Base-by-base conservation (phyloP, 1,139 yeast genomes). In the Saccharomyces hybrid region DNA sequence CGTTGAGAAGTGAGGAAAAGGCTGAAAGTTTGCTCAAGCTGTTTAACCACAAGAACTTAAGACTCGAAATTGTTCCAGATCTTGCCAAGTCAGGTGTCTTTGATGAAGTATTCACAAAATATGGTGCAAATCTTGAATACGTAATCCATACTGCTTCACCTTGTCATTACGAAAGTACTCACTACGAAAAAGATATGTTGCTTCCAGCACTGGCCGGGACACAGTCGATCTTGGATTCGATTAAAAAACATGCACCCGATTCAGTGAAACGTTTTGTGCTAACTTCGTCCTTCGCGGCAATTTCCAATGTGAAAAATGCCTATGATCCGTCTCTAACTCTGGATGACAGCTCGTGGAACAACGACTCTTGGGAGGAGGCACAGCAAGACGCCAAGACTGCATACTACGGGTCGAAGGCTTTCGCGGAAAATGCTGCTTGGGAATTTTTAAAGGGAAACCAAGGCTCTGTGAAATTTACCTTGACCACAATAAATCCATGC, bases 251-350 rank as follows among this genome's bases (percentile, higher is more conserved):
- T 57, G 83, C 78, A 4, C 74, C 79, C 2, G 73, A 75, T 31
- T 54, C 53, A 4, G 78, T 82, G 50, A 76, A 74, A 55, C 72
- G 75, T 42, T 78, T 82, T 50, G 83, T 81, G 4, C 63, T 79
- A 41, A 82, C 86, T 1, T 80, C 85, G 0, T 79, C 84, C 2
- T 73, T 73, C 61, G 83, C 81, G 23, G 75, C 84, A 52, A 42
- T 20, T 4, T 44, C 51, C 20, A 42, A 41, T n/a, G 41, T 23
- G 4, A 63, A 96, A 88, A 70, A 47, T 16, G 32, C 90, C 85
- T 74, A 86, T 91, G 95, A 91, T 87, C 84, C 84, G 93, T 78
- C 67, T 6, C 28, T 52, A 14, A 56, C 54, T 13, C 52, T 58
- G 25, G 63, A 58, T 23, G 79, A 76, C 59, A 59, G 64, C 5